Conservation (phyloP, 306 rosid genomes). For the Acacia crassicarpa region DNA sequence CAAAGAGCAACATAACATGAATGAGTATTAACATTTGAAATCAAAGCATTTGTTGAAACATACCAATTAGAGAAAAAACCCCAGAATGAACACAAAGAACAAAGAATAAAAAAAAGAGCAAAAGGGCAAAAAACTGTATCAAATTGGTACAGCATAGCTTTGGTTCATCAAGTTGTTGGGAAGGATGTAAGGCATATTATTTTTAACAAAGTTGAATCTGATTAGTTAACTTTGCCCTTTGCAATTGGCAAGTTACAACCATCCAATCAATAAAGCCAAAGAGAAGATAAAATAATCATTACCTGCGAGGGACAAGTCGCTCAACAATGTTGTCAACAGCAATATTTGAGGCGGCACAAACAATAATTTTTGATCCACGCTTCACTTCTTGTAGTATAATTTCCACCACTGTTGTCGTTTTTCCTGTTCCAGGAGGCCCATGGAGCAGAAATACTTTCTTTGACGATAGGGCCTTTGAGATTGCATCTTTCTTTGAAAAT, state of each 20-base stretch:
- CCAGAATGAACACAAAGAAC: constrained; percentile 15
- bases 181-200: neutral
- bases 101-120: neutral
- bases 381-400: constrained; percentile 94
- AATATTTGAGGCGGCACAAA: constrained; percentile 98
- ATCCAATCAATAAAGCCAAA: constrained; percentile 8
- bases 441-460: constrained; percentile 88
- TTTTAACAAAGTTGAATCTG: constrained; percentile 1
- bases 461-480: constrained; percentile 86
- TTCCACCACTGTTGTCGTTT: constrained; percentile 97
- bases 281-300: constrained; percentile 26
- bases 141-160: neutral
- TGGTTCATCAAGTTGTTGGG: constrained; percentile 10
- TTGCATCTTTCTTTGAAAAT: constrained; percentile 72
- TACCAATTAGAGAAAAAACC: constrained; percentile 15
- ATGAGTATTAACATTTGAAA: constrained; percentile 8
- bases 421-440: constrained; percentile 99
- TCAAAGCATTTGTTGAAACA: constrained; percentile 28
- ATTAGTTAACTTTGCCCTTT: neutral
- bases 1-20: constrained; percentile 27
- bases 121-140: neutral
- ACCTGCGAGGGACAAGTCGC: constrained; percentile 86
- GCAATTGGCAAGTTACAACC: neutral
- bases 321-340: constrained; percentile 99
- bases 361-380: constrained; percentile 94